These are phyloP conservation scores for Termitomyces titanicus DNA, from an alignment of 768 basidiomycete genomes.

Conservation along the genomic window DNA sequence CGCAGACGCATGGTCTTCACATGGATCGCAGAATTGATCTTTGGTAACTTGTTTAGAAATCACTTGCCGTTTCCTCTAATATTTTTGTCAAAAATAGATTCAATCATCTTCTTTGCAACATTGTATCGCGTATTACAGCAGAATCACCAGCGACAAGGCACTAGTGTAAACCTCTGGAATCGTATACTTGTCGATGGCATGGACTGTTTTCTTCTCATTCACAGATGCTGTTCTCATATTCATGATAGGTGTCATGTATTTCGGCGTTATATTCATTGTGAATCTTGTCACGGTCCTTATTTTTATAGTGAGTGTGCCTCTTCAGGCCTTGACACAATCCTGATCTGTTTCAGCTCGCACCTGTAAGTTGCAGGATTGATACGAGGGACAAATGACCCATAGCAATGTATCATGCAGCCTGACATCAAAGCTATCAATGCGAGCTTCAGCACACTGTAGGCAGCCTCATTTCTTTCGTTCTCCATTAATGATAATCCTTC, in stretches of 20 bases:
- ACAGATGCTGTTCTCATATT: not conserved
- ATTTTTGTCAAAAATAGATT: too few relatives aligned
- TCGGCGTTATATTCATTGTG: conserved; percentile 28
- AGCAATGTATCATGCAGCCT: conserved; percentile 11
- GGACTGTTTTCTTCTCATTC: not conserved
- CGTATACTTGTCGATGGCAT: not conserved
- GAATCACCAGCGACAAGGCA: not conserved
- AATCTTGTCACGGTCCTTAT: conserved; percentile 30
- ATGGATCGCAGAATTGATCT: conserved; percentile 34
- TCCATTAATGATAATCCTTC: not conserved
- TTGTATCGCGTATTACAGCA: not conserved
- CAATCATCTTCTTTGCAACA: not conserved
- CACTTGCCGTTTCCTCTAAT: not conserved
- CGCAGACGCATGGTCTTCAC: conserved; percentile 30
- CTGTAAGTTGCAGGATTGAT: not conserved
- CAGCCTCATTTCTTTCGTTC: not conserved
- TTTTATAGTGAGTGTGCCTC: conserved; percentile 23
- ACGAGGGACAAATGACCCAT: not conserved
- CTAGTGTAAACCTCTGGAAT: not conserved
- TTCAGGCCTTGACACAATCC: not conserved
- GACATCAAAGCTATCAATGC: conserved; percentile 35
- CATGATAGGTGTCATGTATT: conserved; percentile 29
- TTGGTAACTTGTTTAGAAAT: conserved; percentile 19
- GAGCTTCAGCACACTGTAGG: conserved; percentile 34
- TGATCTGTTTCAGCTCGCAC: not conserved